Percentiles rank a stretch among this genome's conserved stretches.
These are phyloP conservation scores for Melocanna baccifera DNA, from an alignment of 176 grass and related monocot genomes.

Conservation along the genomic window DNA sequence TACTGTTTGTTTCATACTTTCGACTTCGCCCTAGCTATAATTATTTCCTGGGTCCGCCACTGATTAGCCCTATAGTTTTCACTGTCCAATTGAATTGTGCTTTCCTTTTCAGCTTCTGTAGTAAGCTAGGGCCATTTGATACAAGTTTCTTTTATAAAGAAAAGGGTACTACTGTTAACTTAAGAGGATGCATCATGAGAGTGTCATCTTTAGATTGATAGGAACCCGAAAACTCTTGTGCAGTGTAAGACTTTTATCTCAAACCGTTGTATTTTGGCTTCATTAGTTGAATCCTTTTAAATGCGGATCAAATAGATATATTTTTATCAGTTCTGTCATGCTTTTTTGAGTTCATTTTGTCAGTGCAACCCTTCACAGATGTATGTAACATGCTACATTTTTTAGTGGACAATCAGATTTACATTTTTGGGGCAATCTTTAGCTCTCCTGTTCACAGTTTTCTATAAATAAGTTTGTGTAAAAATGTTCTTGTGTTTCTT, in stretches of 20 bases:
- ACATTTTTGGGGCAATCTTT: not conserved
- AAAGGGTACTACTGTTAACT: not conserved
- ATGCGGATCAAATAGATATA: no score
- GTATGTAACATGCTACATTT: not conserved
- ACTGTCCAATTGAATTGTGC: no score
- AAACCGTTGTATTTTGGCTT: no score
- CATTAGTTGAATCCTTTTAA: no score
- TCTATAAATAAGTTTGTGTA: not conserved
- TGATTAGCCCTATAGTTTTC: no score
- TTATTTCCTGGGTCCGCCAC: no score
- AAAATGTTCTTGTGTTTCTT: not conserved
- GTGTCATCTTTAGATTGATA: not conserved
- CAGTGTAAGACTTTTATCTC: not conserved
- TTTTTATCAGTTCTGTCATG: not conserved
- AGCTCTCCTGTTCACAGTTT: slow-evolving; percentile 1
- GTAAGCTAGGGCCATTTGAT: no score
- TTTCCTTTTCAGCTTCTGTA: not conserved
- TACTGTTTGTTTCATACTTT: no score
- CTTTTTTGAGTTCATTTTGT: not conserved
- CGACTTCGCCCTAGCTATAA: no score
- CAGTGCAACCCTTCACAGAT: not conserved
- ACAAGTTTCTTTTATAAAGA: no score
- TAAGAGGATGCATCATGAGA: not conserved
- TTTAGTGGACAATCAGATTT: not conserved
- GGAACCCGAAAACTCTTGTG: not conserved